A percentile compares a stretch with the other conserved stretches of the same genome.
Conservation (phyloP, 768 basidiomycete species). For the Mrakia blollopis region DNA sequence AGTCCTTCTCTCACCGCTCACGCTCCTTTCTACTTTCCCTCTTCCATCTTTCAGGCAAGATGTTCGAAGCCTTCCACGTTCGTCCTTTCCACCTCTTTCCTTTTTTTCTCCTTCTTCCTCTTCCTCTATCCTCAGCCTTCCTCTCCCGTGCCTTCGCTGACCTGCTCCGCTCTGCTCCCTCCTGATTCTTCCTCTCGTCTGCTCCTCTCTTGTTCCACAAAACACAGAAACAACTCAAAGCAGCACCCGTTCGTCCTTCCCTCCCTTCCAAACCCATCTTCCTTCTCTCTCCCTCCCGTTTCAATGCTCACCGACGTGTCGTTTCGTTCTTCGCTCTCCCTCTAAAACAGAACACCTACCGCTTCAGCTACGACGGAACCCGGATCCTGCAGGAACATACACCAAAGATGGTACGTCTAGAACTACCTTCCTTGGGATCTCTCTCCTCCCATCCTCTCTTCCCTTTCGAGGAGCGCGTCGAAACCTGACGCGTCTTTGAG, state of each 20-base stretch:
- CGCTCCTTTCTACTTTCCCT: not conserved
- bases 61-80: constrained; percentile 14
- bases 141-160: not conserved
- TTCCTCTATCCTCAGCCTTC: not conserved
- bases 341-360: not conserved
- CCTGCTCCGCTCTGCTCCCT: not conserved
- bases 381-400: not conserved
- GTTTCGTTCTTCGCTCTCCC: not conserved
- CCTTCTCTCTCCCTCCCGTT: not conserved
- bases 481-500: no score
- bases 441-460: not conserved
- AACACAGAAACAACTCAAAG: not conserved
- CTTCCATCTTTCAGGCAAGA: not conserved
- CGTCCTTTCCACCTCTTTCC: not conserved
- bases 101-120: not conserved
- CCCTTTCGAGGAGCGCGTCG: no score
- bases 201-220: not conserved
- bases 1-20: not conserved
- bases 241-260: not conserved
- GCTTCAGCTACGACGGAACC: constrained; percentile 8
- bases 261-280: not conserved
- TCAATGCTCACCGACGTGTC: no score
- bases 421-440: no score
- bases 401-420: constrained; percentile 10
- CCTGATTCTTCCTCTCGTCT: not conserved